These are phyloP conservation scores for Citeromyces siamensis DNA, from an alignment of 1,139 yeast species.

Conservation along the genomic window DNA sequence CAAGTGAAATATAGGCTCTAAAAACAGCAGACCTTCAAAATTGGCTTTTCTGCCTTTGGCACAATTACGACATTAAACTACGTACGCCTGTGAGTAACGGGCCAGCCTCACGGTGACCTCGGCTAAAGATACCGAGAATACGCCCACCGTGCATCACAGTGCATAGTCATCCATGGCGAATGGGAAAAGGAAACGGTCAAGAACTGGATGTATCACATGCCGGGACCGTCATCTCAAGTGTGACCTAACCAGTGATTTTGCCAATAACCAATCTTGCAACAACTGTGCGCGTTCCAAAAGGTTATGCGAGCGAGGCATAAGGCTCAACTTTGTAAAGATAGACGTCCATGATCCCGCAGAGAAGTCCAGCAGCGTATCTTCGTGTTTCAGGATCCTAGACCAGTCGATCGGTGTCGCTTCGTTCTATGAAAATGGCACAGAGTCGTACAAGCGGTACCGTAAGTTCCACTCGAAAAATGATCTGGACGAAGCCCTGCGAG, in stretches of 20 bases:
- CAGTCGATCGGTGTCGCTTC: constrained; percentile 9
- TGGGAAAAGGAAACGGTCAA: constrained; percentile 22
- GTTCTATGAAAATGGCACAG: constrained; percentile 6
- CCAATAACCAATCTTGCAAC: constrained; percentile 44
- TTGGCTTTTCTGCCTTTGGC: too few relatives aligned
- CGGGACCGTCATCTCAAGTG: constrained; percentile 65
- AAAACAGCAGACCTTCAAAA: too few relatives aligned
- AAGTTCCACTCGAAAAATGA: constrained; percentile 5
- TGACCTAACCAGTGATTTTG: constrained; percentile 23
- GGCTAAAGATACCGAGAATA: too few relatives aligned
- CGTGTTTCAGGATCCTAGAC: constrained; percentile 5
- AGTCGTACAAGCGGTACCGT: constrained; percentile 5
- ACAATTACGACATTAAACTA: too few relatives aligned
- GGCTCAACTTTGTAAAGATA: background rate
- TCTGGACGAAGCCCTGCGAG: constrained; percentile 4
- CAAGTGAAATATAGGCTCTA: too few relatives aligned
- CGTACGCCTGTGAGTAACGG: too few relatives aligned
- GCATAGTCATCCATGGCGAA: background rate
- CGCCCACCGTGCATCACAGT: too few relatives aligned
- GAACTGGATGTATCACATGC: constrained; percentile 61
- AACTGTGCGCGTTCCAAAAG: constrained; percentile 45
- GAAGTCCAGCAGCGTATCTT: background rate
- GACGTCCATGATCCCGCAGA: background rate
- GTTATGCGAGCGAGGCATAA: constrained; percentile 24
- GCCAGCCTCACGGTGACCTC: too few relatives aligned